These are phyloP conservation scores for Athelia psychrophila DNA, from an alignment of 1,284 basidiomycete genomes.

Conservation along the genomic window DNA sequence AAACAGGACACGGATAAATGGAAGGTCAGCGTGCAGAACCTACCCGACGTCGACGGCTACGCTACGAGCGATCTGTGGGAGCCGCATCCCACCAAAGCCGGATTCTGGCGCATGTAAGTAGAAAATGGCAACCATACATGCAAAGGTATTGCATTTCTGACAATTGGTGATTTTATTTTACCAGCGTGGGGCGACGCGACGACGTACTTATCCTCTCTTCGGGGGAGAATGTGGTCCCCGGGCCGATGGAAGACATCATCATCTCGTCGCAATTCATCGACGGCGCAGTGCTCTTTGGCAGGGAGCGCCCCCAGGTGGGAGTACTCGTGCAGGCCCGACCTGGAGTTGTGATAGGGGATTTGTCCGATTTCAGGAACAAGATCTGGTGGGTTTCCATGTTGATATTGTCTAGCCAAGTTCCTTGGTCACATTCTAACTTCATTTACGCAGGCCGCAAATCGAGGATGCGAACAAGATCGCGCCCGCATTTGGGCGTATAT, in stretches of 20 bases:
- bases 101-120: conserved; percentile 16
- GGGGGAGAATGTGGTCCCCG: conserved; percentile 29
- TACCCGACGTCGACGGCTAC: conserved; percentile 14
- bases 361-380: conserved; percentile 29
- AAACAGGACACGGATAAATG: not conserved
- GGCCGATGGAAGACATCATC: conserved; percentile 26
- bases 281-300: conserved; percentile 37
- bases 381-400: conserved; percentile 30
- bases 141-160: too few species aligned
- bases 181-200: conserved; percentile 15
- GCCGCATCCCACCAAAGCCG: conserved; percentile 13
- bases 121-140: not conserved
- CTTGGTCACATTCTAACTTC: not conserved
- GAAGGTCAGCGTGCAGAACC: conserved; percentile 12
- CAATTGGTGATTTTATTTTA: too few species aligned
- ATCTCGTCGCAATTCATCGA: conserved; percentile 18
- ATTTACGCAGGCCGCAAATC: conserved; percentile 30
- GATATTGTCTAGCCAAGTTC: not conserved
- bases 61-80: conserved; percentile 14
- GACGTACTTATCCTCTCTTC: conserved; percentile 25
- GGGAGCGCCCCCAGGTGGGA: conserved; percentile 33
- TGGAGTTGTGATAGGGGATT: conserved; percentile 24
- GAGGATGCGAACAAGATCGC: conserved; percentile 37
- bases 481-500: conserved; percentile 37
- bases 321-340: conserved; percentile 35